These are phyloP conservation scores for Butyriboletus appendiculatus DNA, from an alignment of 1,284 basidiomycete species.

Conservation along the genomic window DNA sequence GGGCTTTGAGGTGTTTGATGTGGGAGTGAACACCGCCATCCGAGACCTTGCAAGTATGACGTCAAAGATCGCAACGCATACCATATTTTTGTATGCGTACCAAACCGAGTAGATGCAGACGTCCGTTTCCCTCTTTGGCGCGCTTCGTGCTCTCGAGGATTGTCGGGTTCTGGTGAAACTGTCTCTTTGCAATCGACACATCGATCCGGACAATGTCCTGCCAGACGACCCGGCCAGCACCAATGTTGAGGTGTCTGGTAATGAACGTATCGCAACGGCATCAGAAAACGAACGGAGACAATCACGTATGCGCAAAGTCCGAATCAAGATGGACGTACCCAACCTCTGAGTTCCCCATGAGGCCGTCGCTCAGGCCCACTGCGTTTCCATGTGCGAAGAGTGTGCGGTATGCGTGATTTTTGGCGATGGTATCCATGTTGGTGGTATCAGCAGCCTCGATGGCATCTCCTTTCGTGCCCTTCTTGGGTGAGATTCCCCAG, in stretches of 20 bases:
- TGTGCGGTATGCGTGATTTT: conserved; percentile 71
- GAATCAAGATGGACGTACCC: conserved; percentile 55
- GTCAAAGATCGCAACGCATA: neutral
- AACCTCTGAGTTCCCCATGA: conserved; percentile 96
- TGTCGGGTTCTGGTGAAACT: conserved; percentile 77
- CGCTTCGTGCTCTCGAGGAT: conserved; percentile 75
- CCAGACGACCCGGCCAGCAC: conserved; percentile 91
- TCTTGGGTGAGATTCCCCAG: conserved; percentile 77
- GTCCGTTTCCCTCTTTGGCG: conserved; percentile 79
- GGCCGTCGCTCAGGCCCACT: conserved; percentile 85
- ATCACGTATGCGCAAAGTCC: neutral
- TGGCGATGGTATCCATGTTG: conserved; percentile 84
- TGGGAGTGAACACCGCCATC: conserved; percentile 96
- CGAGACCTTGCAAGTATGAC: conserved; percentile 55
- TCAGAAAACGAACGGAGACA: neutral
- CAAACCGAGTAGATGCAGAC: conserved; percentile 83
- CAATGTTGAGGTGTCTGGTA: conserved; percentile 85
- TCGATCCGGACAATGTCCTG: conserved; percentile 94
- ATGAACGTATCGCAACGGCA: neutral
- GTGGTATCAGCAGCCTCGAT: conserved; percentile 81
- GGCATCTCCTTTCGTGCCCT: conserved; percentile 81
- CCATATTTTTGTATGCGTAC: conserved; percentile 43
- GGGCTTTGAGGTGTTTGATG: conserved; percentile 82
- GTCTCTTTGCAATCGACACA: conserved; percentile 83
- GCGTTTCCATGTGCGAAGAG: conserved; percentile 85